A percentile compares a stretch with the other conserved stretches of the same genome.
Conservation (phyloP, 441 rosid species). For the Manihot esculenta region DNA sequence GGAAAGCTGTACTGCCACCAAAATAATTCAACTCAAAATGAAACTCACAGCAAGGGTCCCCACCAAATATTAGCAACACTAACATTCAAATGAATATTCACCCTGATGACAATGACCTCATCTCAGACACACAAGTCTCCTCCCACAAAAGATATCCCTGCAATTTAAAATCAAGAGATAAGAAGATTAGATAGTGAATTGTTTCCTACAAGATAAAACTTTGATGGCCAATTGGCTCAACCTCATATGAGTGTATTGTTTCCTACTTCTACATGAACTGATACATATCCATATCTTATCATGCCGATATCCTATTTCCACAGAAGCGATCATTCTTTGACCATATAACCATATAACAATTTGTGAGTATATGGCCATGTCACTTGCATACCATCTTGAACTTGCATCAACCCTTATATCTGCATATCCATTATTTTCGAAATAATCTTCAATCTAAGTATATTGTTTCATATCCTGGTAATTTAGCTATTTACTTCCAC, state of each 20-base stretch:
- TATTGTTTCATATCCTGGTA: background rate
- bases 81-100: background rate
- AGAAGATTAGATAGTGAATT: background rate
- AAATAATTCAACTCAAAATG: constrained; percentile 20
- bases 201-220: background rate
- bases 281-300: background rate
- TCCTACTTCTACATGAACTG: background rate
- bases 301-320: background rate
- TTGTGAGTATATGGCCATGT: no score
- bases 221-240: background rate
- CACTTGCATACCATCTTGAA: background rate
- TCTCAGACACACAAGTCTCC: constrained; percentile 47
- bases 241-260: no score
- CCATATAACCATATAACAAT: no score
- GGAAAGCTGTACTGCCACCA: constrained; percentile 4
- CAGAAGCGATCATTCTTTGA: no score
- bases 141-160: constrained; percentile 80
- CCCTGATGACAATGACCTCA: constrained; percentile 21
- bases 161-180: constrained; percentile 16
- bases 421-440: background rate
- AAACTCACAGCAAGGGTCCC: constrained; percentile 16
- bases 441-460: background rate
- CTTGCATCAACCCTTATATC: background rate
- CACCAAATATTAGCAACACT: background rate
- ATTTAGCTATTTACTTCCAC: background rate